Conservation (phyloP, 2,329 filamentous ascomycete species). For the Colletotrichum karsti region DNA sequence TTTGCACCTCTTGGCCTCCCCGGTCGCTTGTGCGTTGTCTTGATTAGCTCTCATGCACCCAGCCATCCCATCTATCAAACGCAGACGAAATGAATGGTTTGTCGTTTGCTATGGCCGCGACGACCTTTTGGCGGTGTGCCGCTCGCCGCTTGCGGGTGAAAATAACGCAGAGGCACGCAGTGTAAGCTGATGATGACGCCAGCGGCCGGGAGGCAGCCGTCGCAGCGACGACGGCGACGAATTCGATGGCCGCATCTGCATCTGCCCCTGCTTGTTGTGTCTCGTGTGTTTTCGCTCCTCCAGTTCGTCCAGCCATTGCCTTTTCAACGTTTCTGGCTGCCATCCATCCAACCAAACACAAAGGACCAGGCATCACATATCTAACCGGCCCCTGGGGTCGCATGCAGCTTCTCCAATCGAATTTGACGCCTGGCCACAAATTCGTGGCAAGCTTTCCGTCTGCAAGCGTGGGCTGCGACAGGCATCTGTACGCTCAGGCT, state of each 20-base stretch:
- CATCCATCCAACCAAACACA: no score
- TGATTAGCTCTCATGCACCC: background rate
- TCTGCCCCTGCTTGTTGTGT: background rate
- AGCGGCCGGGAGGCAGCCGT: background rate
- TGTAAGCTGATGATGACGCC: conserved; percentile 24
- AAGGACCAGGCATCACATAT: no score
- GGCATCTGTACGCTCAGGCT: no score
- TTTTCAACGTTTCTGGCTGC: background rate
- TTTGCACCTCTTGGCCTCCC: background rate
- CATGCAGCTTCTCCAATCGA: no score
- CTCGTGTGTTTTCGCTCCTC: background rate
- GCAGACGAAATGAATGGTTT: background rate
- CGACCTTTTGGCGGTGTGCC: conserved; percentile 9
- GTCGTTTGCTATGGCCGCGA: background rate
- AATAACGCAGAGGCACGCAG: background rate
- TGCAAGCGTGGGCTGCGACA: no score
- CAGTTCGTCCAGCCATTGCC: background rate
- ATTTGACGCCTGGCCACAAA: no score
- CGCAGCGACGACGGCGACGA: no score
- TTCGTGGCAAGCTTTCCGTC: no score
- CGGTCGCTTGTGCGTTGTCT: conserved; percentile 1
- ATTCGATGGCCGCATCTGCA: background rate
- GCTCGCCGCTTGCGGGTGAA: background rate
- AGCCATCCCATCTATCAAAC: background rate
- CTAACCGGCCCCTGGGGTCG: no score